These are phyloP conservation scores for Fusarium humuli DNA, from an alignment of 2,329 filamentous ascomycete species.

Conservation along the genomic window DNA sequence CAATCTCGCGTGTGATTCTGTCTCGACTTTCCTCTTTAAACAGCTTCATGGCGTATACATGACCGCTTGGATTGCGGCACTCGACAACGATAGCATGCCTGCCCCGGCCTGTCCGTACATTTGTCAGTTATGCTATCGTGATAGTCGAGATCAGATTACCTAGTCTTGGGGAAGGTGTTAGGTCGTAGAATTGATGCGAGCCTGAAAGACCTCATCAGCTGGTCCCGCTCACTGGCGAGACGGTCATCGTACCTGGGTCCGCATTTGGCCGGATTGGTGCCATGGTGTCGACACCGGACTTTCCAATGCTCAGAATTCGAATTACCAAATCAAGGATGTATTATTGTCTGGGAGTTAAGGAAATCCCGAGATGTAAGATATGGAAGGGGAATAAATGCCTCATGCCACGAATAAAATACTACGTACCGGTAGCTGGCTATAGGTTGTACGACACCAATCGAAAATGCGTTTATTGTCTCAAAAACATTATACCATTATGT, in stretches of 20 bases:
- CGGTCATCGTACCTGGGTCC: not conserved
- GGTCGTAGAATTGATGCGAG: slow-evolving; percentile 8
- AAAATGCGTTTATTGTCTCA: fast-evolving
- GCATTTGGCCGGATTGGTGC: slow-evolving; percentile 1
- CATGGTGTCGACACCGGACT: not conserved
- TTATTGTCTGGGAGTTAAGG: not conserved
- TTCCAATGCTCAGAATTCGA: not conserved
- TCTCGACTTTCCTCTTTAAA: slow-evolving; percentile 12
- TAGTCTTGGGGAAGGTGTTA: slow-evolving; percentile 3
- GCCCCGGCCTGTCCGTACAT: not conserved
- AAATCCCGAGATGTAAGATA: fast-evolving
- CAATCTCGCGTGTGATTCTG: slow-evolving; percentile 8
- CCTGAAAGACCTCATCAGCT: not conserved
- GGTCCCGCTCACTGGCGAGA: no score
- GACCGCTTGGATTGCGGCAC: not conserved
- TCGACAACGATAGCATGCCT: slow-evolving; percentile 22
- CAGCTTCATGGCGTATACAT: slow-evolving; percentile 20
- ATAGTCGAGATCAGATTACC: not conserved
- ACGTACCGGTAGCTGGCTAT: not conserved
- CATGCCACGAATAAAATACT: not conserved
- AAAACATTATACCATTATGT: not conserved
- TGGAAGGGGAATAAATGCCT: not conserved
- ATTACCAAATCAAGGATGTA: fast-evolving
- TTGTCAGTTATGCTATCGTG: not conserved
- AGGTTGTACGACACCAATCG: not conserved